Conservation (phyloP, 148 eudicot genomes). For the Nepenthes gracilis region DNA sequence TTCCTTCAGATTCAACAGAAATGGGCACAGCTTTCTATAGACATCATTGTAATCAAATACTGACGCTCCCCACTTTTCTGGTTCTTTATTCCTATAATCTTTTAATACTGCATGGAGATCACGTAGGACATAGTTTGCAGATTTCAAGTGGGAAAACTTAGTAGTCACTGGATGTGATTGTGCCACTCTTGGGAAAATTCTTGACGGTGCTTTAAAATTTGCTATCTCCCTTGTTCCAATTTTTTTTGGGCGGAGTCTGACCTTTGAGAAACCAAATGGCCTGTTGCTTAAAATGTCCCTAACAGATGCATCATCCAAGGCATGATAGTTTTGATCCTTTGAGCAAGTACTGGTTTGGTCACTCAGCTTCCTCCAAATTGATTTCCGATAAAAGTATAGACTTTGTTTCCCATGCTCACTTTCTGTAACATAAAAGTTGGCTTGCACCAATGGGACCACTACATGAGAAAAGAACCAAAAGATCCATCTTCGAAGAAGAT, state of each 20-base stretch:
- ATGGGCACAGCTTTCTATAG: conserved; percentile 53
- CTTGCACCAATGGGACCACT: conserved; percentile 58
- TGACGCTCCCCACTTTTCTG: conserved; percentile 67
- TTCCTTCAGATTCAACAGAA: conserved; percentile 48
- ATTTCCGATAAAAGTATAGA: conserved; percentile 44
- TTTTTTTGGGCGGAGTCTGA: conserved; percentile 72
- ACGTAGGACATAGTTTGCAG: conserved; percentile 60
- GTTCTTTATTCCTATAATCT: conserved; percentile 40
- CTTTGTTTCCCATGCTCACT: conserved; percentile 71
- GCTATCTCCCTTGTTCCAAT: conserved; percentile 59
- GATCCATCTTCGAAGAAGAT: conserved; percentile 58
- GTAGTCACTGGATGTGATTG: conserved; percentile 3
- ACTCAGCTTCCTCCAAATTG: conserved; percentile 52
- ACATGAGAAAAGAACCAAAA: conserved; percentile 61
- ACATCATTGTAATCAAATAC: conserved; percentile 73
- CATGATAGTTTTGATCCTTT: conserved; percentile 31
- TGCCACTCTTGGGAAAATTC: conserved; percentile 16
- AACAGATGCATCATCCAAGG: conserved; percentile 25
- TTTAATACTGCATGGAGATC: conserved; percentile 67
- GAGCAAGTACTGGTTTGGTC: conserved; percentile 15
- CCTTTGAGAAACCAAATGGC: conserved; percentile 76
- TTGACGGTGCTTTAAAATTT: conserved; percentile 61
- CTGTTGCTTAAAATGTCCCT: conserved; percentile 32
- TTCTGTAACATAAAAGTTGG: conserved; percentile 85
- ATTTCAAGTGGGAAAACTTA: conserved; percentile 19